phyloP scores from a whole-genome alignment of 208 protist species.

The Crithidia bombi region DNA sequence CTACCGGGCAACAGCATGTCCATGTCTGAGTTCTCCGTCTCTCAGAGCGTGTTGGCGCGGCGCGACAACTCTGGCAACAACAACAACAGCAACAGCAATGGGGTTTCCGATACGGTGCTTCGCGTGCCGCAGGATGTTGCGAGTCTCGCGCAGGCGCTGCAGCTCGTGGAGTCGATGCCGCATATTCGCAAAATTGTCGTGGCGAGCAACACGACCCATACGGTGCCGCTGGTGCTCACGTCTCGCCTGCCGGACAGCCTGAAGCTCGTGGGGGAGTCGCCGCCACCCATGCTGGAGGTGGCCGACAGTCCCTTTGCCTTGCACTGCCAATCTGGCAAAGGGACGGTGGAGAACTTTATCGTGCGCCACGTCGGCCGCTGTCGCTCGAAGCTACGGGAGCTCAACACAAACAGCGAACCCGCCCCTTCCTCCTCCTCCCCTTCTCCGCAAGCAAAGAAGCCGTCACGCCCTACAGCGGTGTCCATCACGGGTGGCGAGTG shows the following conservation, averaged over 20 bases:
- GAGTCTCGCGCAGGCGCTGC: conserved; percentile 51
- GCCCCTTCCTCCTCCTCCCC: neutral
- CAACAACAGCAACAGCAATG: neutral
- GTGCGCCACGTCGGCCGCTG: conserved; percentile 62
- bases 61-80: conserved; percentile 12
- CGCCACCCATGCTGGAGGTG: conserved; percentile 74
- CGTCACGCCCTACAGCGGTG: conserved; percentile 62
- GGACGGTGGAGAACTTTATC: conserved; percentile 78
- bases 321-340: conserved; percentile 60
- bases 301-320: conserved; percentile 52
- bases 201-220: conserved; percentile 52
- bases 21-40: conserved; percentile 48
- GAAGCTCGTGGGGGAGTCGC: conserved; percentile 68
- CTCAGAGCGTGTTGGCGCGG: conserved; percentile 27
- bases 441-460: conserved; percentile 36
- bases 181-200: conserved; percentile 74
- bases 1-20: conserved; percentile 41
- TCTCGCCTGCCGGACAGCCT: conserved; percentile 66
- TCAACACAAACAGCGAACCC: conserved; percentile 7
- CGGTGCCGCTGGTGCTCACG: conserved; percentile 51
- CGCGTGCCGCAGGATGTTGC: conserved; percentile 67
- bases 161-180: conserved; percentile 42
- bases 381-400: conserved; percentile 18
- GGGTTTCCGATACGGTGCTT: conserved; percentile 39
- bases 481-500: conserved; percentile 75